Evolutionary conservation across 352 stramenopile genomes (phyloP).

Genomic region (Phytophthora cactorum): DNA sequence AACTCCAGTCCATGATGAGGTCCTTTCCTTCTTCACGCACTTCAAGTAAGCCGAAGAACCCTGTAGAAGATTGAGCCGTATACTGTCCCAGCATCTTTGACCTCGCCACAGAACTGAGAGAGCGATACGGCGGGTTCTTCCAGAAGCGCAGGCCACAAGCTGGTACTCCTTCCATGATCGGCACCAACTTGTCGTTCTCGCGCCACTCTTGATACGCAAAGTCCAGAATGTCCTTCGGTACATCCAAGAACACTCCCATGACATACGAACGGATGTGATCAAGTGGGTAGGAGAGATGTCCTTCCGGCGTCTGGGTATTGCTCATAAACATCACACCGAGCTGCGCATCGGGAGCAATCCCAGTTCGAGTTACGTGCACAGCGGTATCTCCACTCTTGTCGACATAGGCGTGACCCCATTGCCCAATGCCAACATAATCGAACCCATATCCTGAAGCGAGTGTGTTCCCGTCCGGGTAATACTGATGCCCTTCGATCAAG

Average conservation of each 20-base stretch:
- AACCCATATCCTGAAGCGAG: slow-evolving; percentile 70
- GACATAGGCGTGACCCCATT: slow-evolving; percentile 71
- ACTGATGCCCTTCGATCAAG: slow-evolving; percentile 52
- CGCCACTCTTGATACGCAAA: slow-evolving; percentile 25
- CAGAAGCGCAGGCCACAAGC: slow-evolving; percentile 53
- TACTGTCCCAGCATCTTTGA: slow-evolving; percentile 57
- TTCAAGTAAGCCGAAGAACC: slow-evolving; percentile 45
- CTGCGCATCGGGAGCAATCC: slow-evolving; percentile 50
- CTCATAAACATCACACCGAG: slow-evolving; percentile 65
- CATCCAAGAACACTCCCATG: slow-evolving; percentile 69
- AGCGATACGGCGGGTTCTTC: slow-evolving; percentile 39
- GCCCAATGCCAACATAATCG: slow-evolving; percentile 56
- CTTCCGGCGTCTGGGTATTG: slow-evolving; percentile 54
- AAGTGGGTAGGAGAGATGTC: slow-evolving; percentile 48
- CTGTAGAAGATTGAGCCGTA: slow-evolving; percentile 29
- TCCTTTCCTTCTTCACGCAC: slow-evolving; percentile 30
- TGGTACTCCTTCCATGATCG: slow-evolving; percentile 39
- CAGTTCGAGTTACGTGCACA: slow-evolving; percentile 62
- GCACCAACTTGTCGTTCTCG: slow-evolving; percentile 37
- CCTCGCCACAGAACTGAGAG: slow-evolving; percentile 30
- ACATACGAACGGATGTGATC: slow-evolving; percentile 75
- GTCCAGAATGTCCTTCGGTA: slow-evolving; percentile 61
- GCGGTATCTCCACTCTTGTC: slow-evolving; percentile 73
- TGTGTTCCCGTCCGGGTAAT: slow-evolving; percentile 50
- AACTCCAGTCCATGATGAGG: slow-evolving; percentile 29